phyloP scores from a whole-genome alignment of 306 rosid species.

The Trichosanthes truncata region DNA sequence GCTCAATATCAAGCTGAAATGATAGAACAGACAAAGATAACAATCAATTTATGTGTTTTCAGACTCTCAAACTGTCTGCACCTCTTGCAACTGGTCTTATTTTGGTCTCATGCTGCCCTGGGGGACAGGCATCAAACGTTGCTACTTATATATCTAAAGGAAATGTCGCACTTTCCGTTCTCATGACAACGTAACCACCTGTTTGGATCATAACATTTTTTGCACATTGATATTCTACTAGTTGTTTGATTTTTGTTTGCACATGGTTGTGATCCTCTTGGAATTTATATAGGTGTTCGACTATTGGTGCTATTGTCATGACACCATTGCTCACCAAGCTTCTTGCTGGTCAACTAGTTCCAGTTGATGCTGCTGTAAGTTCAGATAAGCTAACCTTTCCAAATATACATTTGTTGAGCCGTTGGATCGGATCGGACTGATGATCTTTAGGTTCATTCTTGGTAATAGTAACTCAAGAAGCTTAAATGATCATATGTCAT shows the following conservation, averaged over 20 bases:
- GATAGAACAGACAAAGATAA: constrained; percentile 3
- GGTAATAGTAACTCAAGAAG: not conserved
- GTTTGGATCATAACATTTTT: not conserved
- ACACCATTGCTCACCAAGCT: constrained; percentile 89
- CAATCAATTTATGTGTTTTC: constrained; percentile 20
- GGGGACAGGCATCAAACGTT: constrained; percentile 97
- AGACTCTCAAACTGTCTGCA: constrained; percentile 83
- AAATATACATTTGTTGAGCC: not conserved
- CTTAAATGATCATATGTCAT: not conserved
- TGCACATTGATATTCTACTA: not conserved
- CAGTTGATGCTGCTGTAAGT: constrained; percentile 94
- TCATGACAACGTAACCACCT: constrained; percentile 74
- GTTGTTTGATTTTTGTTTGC: not conserved
- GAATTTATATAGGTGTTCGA: constrained; percentile 59
- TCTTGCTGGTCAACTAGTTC: constrained; percentile 93
- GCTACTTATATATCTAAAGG: constrained; percentile 93
- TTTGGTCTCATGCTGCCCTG: constrained; percentile 97
- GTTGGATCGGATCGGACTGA: not conserved
- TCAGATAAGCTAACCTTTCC: constrained; percentile 6
- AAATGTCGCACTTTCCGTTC: constrained; percentile 92
- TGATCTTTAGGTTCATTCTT: not conserved
- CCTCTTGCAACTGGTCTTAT: constrained; percentile 97
- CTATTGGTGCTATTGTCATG: constrained; percentile 86
- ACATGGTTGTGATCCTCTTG: not conserved
- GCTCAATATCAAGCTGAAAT: constrained; percentile 6